A percentile compares a stretch with the other conserved stretches of the same genome.
These are phyloP conservation scores for Verticillium tricorpus DNA, from an alignment of 2,329 filamentous ascomycete species.

Conservation along the genomic window DNA sequence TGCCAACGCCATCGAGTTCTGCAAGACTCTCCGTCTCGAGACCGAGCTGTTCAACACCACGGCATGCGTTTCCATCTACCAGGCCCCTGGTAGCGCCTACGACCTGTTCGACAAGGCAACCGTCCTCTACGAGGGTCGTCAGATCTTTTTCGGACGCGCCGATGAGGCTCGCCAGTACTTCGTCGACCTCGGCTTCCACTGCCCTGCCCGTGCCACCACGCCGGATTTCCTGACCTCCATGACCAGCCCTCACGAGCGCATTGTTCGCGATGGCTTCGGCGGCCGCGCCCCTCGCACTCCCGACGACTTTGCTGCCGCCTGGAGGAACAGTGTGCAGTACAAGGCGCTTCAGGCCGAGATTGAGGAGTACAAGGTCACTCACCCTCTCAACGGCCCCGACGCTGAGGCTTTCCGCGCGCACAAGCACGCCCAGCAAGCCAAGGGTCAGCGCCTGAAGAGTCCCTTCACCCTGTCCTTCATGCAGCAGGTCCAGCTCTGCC, in stretches of 20 bases:
- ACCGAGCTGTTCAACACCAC: conserved; percentile 64
- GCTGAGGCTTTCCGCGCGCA: conserved; percentile 53
- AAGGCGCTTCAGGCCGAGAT: conserved; percentile 48
- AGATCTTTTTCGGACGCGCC: conserved; percentile 60
- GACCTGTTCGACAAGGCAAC: conserved; percentile 58
- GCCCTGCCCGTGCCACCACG: conserved; percentile 61
- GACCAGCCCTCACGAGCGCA: conserved; percentile 54
- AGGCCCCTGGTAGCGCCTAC: conserved; percentile 61
- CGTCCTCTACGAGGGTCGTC: conserved; percentile 56
- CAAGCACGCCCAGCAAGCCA: conserved; percentile 51
- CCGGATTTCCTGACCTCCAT: conserved; percentile 71
- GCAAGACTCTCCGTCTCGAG: conserved; percentile 63
- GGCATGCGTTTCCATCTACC: conserved; percentile 69
- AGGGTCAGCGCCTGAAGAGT: conserved; percentile 59
- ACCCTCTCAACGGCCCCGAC: conserved; percentile 52
- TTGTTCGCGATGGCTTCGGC: conserved; percentile 52
- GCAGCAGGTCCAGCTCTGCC: conserved; percentile 74
- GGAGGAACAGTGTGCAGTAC: conserved; percentile 52
- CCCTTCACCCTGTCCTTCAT: conserved; percentile 76
- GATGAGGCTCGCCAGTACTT: conserved; percentile 61
- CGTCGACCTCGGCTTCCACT: conserved; percentile 61
- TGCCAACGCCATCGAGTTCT: conserved; percentile 72
- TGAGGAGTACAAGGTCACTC: conserved; percentile 47
- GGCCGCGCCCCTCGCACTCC: conserved; percentile 53
- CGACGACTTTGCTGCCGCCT: conserved; percentile 55